Evolutionary conservation across 495 filamentous ascomycete genomes (phyloP).

Genomic region (Aspergillus haitiensis): DNA sequence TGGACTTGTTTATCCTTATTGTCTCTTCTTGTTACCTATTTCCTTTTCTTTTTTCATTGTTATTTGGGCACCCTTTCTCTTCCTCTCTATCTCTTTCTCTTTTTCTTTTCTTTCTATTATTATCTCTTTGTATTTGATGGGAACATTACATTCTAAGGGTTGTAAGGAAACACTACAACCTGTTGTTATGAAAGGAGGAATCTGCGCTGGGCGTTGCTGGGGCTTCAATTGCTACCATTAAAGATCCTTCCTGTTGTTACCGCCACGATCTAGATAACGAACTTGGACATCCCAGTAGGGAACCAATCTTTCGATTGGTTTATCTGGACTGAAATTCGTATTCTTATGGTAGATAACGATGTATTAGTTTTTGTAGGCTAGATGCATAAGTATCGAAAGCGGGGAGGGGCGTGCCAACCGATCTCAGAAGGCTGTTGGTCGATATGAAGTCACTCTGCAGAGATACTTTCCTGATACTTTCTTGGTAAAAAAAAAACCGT

Average conservation of each 20-base stretch:
- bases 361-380: background rate
- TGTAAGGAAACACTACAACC: background rate
- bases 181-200: background rate
- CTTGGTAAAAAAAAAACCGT: too few species aligned
- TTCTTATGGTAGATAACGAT: background rate
- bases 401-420: background rate
- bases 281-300: too few species aligned
- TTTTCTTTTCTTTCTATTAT: background rate
- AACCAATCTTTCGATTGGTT: background rate
- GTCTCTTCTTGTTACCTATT: background rate
- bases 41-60: background rate
- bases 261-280: too few species aligned
- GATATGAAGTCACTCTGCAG: too few species aligned
- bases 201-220: background rate
- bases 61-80: background rate
- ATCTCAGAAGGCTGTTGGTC: too few species aligned
- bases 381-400: background rate
- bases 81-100: background rate
- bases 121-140: background rate
- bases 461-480: too few species aligned
- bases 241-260: too few species aligned
- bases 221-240: background rate
- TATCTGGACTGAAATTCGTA: background rate
- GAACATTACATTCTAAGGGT: background rate
- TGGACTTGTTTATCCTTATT: conserved; percentile 3